phyloP scores from a whole-genome alignment of 2,329 filamentous ascomycete genomes.

The Furcasterigmium furcatum region DNA sequence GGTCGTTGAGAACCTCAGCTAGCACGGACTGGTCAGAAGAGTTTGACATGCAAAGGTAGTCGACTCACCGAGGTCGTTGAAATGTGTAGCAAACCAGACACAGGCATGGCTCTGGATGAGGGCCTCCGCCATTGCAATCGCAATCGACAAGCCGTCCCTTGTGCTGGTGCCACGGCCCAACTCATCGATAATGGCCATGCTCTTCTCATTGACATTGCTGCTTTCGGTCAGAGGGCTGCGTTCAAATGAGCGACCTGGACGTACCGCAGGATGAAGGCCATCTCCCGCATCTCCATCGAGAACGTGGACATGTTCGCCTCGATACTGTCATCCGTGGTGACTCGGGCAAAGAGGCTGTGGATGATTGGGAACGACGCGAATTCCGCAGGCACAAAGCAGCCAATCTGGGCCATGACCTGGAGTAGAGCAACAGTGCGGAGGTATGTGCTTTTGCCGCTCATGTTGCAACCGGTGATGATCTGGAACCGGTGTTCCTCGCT shows the following conservation, averaged over 20 bases:
- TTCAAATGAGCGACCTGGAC: neutral
- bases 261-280: slow-evolving; percentile 80
- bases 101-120: slow-evolving; percentile 74
- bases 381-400: slow-evolving; percentile 82
- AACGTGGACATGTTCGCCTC: slow-evolving; percentile 93
- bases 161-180: slow-evolving; percentile 89
- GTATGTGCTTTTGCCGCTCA: slow-evolving; percentile 97
- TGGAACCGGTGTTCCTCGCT: slow-evolving; percentile 80
- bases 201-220: slow-evolving; percentile 71
- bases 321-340: slow-evolving; percentile 83
- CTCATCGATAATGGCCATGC: slow-evolving; percentile 85
- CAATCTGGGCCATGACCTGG: slow-evolving; percentile 91
- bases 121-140: slow-evolving; percentile 85
- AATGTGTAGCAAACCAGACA: slow-evolving; percentile 95
- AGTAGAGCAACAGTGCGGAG: slow-evolving; percentile 82
- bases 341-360: slow-evolving; percentile 80
- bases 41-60: neutral
- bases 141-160: slow-evolving; percentile 83
- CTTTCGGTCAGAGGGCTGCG: neutral
- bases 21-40: neutral
- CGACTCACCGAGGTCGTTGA: slow-evolving; percentile 65
- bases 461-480: slow-evolving; percentile 93
- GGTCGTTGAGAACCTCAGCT: slow-evolving; percentile 70
- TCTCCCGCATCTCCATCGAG: slow-evolving; percentile 92
- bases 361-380: slow-evolving; percentile 80